These are phyloP conservation scores for Pestalotiopsis sp. DNA, from an alignment of 2,329 filamentous ascomycete genomes.

Conservation along the genomic window DNA sequence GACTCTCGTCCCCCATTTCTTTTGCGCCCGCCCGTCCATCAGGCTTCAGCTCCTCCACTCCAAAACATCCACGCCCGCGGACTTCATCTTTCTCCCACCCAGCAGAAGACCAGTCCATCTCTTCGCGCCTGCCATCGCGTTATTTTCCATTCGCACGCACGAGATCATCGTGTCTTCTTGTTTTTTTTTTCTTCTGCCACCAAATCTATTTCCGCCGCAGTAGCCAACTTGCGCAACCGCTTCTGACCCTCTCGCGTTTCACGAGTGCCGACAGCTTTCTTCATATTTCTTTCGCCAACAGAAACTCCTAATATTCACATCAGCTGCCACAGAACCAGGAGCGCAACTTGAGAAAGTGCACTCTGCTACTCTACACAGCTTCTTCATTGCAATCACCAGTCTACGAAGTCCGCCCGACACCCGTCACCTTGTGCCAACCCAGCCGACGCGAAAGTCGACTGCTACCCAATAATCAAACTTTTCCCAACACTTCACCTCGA, in stretches of 20 bases:
- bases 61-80: not conserved
- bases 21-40: slow-evolving; percentile 13
- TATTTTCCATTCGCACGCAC: slow-evolving; percentile 17
- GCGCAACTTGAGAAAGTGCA: not conserved
- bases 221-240: slow-evolving; percentile 37
- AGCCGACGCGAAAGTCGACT: not conserved
- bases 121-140: not conserved
- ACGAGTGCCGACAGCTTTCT: not conserved
- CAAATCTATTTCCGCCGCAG: slow-evolving; percentile 23
- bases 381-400: not conserved
- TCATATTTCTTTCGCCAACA: not conserved
- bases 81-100: not conserved
- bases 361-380: not conserved
- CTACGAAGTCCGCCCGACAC: not conserved
- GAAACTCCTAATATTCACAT: too few species aligned
- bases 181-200: slow-evolving; percentile 19
- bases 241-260: slow-evolving; percentile 7
- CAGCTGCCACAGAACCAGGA: not conserved
- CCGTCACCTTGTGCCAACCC: not conserved
- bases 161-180: slow-evolving; percentile 19
- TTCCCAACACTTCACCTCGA: slow-evolving; percentile 45
- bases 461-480: not conserved
- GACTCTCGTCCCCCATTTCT: slow-evolving; percentile 3
- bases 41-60: not conserved
- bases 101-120: not conserved